phyloP scores from a whole-genome alignment of 2,329 filamentous ascomycete species.

The Sordariomycetes sp. region DNA sequence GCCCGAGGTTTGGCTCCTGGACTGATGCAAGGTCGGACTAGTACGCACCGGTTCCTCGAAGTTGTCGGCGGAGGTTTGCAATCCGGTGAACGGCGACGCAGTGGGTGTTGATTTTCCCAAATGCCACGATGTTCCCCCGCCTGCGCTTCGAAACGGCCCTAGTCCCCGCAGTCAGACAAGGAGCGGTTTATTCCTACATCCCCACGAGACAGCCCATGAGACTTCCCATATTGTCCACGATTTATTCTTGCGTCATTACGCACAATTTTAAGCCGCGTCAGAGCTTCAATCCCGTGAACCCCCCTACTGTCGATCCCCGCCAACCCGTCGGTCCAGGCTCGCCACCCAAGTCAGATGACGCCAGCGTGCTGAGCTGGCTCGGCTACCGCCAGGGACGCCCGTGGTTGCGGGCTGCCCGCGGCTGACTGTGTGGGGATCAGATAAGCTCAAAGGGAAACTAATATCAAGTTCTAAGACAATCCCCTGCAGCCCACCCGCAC shows the following conservation, averaged over 20 bases:
- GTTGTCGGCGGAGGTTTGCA: not conserved
- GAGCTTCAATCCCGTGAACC: not conserved
- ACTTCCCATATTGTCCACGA: not conserved
- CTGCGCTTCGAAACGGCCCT: not conserved
- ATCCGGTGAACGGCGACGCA: not conserved
- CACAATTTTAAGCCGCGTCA: not conserved
- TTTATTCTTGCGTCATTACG: not conserved
- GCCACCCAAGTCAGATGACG: not conserved
- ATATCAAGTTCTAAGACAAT: not conserved
- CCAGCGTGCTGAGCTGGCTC: not conserved
- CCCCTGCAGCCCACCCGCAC: not conserved
- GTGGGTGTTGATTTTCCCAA: not conserved
- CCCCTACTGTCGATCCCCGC: no score
- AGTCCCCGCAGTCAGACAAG: not conserved
- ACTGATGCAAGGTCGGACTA: not conserved
- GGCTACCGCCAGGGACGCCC: not conserved
- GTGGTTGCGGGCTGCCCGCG: not conserved
- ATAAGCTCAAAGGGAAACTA: not conserved
- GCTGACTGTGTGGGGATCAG: not conserved
- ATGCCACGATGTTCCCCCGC: not conserved
- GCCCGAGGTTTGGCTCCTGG: not conserved
- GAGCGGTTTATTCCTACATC: not conserved
- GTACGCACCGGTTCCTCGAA: not conserved
- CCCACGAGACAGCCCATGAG: not conserved
- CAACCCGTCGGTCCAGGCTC: no score